These are phyloP conservation scores for Bryoerythrophyllum caledonicum DNA, from an alignment of 225 moss, liverwort and hornwort species.

Conservation along the genomic window DNA sequence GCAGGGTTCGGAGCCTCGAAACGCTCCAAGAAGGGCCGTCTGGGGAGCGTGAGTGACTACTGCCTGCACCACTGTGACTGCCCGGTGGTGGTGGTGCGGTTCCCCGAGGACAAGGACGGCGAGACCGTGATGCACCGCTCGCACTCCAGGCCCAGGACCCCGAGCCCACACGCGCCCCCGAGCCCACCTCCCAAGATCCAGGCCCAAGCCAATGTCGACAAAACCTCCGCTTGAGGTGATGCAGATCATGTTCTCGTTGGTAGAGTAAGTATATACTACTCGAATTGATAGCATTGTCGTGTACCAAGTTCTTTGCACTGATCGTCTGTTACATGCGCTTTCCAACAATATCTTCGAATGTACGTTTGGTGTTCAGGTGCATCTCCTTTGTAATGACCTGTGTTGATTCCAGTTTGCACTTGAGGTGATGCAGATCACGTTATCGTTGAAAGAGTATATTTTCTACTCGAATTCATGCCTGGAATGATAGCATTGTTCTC, in stretches of 20 bases:
- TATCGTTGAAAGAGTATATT: constrained; percentile 8
- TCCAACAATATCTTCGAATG: no score
- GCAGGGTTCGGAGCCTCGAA: constrained; percentile 61
- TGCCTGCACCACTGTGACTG: constrained; percentile 69
- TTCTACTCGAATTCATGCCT: background rate
- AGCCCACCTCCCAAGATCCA: constrained; percentile 47
- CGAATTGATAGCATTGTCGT: no score
- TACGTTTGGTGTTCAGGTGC: no score
- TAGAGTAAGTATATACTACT: constrained; percentile 2
- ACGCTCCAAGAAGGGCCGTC: constrained; percentile 59
- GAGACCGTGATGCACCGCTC: constrained; percentile 54
- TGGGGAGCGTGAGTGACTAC: constrained; percentile 69
- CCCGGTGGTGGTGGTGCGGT: constrained; percentile 63
- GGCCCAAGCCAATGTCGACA: constrained; percentile 21
- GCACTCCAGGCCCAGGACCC: constrained; percentile 47
- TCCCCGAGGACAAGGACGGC: constrained; percentile 58
- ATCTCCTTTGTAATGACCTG: no score
- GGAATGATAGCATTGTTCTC: constrained; percentile 6
- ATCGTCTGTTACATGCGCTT: no score
- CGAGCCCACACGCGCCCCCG: constrained; percentile 42
- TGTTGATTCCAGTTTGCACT: background rate
- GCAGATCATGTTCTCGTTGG: constrained; percentile 16
- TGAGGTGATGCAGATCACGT: constrained; percentile 21
- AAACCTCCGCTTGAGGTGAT: constrained; percentile 21
- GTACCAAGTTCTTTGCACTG: no score